phyloP scores from a whole-genome alignment of 2,329 filamentous ascomycete genomes.

The Trichoderma polysporum region DNA sequence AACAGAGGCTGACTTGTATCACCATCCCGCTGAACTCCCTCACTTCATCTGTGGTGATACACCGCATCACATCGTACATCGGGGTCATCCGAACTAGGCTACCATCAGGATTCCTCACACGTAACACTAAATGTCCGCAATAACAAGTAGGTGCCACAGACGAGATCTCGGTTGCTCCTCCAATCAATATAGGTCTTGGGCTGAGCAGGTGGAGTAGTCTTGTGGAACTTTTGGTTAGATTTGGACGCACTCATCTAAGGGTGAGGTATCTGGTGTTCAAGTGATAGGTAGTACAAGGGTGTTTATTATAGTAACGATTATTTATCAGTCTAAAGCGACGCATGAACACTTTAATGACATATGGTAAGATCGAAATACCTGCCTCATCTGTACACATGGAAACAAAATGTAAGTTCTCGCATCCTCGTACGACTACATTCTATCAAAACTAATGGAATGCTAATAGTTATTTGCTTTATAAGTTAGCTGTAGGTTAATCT shows the following conservation, averaged over 20 bases:
- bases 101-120: not conserved
- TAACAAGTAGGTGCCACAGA: not conserved
- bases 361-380: not conserved
- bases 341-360: not conserved
- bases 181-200: not conserved
- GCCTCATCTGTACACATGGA: not conserved
- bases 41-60: not conserved
- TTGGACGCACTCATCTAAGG: not conserved
- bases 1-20: not conserved
- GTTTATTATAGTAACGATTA: not conserved
- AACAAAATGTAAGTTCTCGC: not conserved
- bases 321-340: not conserved
- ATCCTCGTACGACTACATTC: not conserved
- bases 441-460: not conserved
- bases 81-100: not conserved
- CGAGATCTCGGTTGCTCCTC: not conserved
- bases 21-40: not conserved
- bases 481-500: fast-evolving
- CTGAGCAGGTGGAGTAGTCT: not conserved
- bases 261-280: not conserved
- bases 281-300: not conserved
- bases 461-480: too few species aligned
- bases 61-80: not conserved
- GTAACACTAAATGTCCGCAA: not conserved
- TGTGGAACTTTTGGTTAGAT: not conserved